phyloP scores from a whole-genome alignment of 2,329 filamentous ascomycete species.

The Sporothrix euskadiensis region DNA sequence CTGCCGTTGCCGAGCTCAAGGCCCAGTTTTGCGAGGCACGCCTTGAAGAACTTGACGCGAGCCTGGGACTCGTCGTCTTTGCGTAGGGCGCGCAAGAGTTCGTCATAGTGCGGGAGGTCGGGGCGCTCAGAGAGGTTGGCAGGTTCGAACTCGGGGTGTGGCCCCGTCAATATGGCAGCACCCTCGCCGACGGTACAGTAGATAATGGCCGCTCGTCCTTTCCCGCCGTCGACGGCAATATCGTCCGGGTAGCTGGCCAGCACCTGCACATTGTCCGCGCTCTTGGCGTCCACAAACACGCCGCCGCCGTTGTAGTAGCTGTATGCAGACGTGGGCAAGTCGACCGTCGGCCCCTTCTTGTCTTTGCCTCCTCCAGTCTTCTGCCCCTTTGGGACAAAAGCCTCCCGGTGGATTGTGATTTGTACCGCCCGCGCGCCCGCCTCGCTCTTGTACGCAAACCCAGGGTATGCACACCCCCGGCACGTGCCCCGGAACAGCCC shows the following conservation, averaged over 20 bases:
- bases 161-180: conserved; percentile 75
- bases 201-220: conserved; percentile 73
- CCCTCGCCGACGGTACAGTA: conserved; percentile 83
- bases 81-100: conserved; percentile 66
- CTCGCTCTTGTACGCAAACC: conserved; percentile 90
- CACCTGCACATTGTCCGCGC: conserved; percentile 67
- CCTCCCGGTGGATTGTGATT: conserved; percentile 63
- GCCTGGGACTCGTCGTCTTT: conserved; percentile 62
- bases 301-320: conserved; percentile 95
- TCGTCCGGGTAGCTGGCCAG: conserved; percentile 77
- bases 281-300: conserved; percentile 79
- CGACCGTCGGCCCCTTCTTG: conserved; percentile 22
- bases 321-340: conserved; percentile 62
- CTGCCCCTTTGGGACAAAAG: conserved; percentile 46
- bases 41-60: conserved; percentile 73
- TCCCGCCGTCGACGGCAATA: conserved; percentile 73
- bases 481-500: conserved; percentile 85
- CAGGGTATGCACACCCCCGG: conserved; percentile 81
- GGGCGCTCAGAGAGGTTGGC: conserved; percentile 71
- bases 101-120: conserved; percentile 66
- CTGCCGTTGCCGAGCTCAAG: conserved; percentile 72
- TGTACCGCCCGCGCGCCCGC: conserved; percentile 73
- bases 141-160: conserved; percentile 92
- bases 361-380: conserved; percentile 25
- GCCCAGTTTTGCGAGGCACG: conserved; percentile 76